A percentile compares a stretch with the other conserved stretches of the same genome.
These are phyloP conservation scores for Auriscalpium vulgare DNA, from an alignment of 768 basidiomycete species.

Conservation along the genomic window DNA sequence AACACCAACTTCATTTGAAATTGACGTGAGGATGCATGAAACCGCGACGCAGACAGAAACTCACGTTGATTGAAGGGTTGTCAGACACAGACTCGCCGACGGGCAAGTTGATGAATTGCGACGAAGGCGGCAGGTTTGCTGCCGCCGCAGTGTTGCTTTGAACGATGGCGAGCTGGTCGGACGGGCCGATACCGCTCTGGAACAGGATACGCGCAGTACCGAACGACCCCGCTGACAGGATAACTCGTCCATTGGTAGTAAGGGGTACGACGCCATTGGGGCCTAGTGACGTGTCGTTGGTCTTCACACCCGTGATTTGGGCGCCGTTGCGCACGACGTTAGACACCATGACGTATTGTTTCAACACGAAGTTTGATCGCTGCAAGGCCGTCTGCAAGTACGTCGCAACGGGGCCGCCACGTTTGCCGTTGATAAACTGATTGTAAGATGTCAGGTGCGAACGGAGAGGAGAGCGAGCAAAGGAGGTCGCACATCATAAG, in stretches of 20 bases:
- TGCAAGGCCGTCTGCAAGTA: conserved; percentile 51
- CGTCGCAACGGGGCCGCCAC: conserved; percentile 49
- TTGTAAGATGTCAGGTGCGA: background rate
- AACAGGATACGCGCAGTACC: conserved; percentile 51
- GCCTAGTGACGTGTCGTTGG: conserved; percentile 50
- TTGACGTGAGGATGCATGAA: background rate
- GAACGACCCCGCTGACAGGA: conserved; percentile 50
- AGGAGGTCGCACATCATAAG: conserved; percentile 23
- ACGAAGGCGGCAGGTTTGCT: conserved; percentile 37
- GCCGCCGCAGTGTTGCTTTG: conserved; percentile 38
- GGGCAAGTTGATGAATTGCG: conserved; percentile 50
- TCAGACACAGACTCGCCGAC: conserved; percentile 51
- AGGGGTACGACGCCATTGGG: conserved; percentile 48
- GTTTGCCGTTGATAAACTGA: conserved; percentile 27
- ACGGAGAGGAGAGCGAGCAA: background rate
- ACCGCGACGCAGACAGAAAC: conserved; percentile 10
- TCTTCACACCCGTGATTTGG: conserved; percentile 50
- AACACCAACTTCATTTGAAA: conserved; percentile 39
- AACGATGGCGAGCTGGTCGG: conserved; percentile 47
- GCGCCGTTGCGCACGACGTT: conserved; percentile 51
- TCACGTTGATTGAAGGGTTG: conserved; percentile 56
- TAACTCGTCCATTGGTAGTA: conserved; percentile 48
- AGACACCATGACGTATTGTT: conserved; percentile 38
- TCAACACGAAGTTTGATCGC: conserved; percentile 44
- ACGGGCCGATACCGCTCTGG: conserved; percentile 54